Evolutionary conservation across 2,329 filamentous ascomycete genomes (phyloP), one percentile per base, ranked within the genome.

Genomic region (Trichothecium roseum): DNA sequence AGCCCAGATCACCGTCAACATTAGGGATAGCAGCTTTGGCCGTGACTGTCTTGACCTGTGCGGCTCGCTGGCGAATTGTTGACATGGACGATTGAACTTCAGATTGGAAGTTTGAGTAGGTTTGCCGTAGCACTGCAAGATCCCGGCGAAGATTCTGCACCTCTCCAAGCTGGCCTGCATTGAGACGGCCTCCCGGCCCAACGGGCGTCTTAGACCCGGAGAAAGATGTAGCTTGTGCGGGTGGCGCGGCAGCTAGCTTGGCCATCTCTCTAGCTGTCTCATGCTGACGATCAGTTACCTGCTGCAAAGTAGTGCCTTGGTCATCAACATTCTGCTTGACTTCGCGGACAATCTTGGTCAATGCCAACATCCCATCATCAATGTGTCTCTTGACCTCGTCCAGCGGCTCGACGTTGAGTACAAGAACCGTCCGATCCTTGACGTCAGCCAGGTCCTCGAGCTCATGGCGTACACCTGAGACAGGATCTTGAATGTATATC

Each of bases 311-410:
- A 3, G 75, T 72, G 33, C 84, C 78, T 51, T 96, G 91, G 31
- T 87, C 83, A 38, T 87, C 81, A 8, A 98, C 71, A 30, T 84
- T 81, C 36, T 83, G 81, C 56, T 83, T 85, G 39, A 98, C 78
- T 38, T 84, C 80, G 47, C 93, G 83, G n/a, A 98, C 78, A 20
- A 94, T 72, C 38, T 78, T 75, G 45, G 81, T 84, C 34, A 98
- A 66, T 6, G 81, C 78, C 8, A 81, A 80, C 34, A 98, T 69
- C 29, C 88, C 86, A 44, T 98, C 89, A 44, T 98, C 91, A 44
- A 98, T 87, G 52, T 96, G 91, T 33, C 80, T 79, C 62, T 96
- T 96, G 27, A 98, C 88, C 58, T 98, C 91, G 53, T 98, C 91
- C 4, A 98, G 70, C 13, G 81, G 75, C 52, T 98, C 91, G 1